Conservation (phyloP, 2,329 filamentous ascomycete species). For the Stylonectria norvegica region DNA sequence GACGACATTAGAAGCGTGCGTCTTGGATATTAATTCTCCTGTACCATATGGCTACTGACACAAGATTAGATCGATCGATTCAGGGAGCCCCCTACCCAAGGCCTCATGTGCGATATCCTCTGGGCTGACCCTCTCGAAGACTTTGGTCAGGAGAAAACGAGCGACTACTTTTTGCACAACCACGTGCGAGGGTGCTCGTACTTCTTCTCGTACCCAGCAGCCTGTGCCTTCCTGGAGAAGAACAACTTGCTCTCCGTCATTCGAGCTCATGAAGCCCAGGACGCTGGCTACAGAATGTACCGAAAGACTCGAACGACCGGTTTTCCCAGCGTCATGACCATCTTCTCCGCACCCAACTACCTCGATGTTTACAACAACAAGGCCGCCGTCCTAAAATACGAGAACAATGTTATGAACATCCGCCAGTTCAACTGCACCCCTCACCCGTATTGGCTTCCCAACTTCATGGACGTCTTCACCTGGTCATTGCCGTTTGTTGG, state of each 20-base stretch:
- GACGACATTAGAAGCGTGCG: slow-evolving; percentile 87
- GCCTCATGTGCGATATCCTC: slow-evolving; percentile 97
- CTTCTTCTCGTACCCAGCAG: slow-evolving; percentile 98
- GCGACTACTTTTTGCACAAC: slow-evolving; percentile 97
- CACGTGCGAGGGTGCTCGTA: slow-evolving; percentile 98
- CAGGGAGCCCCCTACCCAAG: slow-evolving; percentile 93
- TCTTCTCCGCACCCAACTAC: slow-evolving; percentile 98
- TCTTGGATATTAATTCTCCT: slow-evolving; percentile 1
- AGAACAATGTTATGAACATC: slow-evolving; percentile 99
- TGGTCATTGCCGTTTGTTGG: slow-evolving; percentile 98
- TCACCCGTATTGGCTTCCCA: slow-evolving; percentile 98
- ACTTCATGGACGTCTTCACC: slow-evolving; percentile 99
- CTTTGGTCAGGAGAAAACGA: slow-evolving; percentile 97
- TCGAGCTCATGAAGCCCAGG: slow-evolving; percentile 95
- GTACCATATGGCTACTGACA: slow-evolving; percentile 11
- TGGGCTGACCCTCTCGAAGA: slow-evolving; percentile 98
- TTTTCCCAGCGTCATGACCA: slow-evolving; percentile 99
- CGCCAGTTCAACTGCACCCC: slow-evolving; percentile 99
- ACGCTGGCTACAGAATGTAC: slow-evolving; percentile 99
- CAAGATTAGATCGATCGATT: slow-evolving; percentile 82
- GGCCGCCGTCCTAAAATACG: slow-evolving; percentile 96
- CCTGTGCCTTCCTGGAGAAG: slow-evolving; percentile 96
- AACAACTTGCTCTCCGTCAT: slow-evolving; percentile 98
- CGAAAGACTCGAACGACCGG: slow-evolving; percentile 96
- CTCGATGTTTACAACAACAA: slow-evolving; percentile 99